Evolutionary conservation across 2,329 filamentous ascomycete genomes (phyloP), one percentile per base, ranked within the genome.

Genomic region (Diaporthe caulivora): DNA sequence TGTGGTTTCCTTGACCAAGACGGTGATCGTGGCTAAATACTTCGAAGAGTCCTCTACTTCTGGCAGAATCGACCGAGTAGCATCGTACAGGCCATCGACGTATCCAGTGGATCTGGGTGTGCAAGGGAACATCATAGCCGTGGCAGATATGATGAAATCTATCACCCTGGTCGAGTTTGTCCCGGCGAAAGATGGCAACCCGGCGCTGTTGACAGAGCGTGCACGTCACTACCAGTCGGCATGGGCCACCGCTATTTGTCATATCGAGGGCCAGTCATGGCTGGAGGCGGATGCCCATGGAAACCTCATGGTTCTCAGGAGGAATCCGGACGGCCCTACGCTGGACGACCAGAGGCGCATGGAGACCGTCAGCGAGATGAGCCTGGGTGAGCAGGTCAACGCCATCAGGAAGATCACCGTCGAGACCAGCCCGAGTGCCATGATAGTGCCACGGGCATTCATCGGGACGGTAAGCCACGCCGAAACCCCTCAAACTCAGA

Each of bases 81-180:
- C 94, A 1, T 90, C 91, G 2, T 97, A 95, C 81, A 91, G 95
- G 17, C 93, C 94, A 2, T 91, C 95, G 2, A 97, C 95, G 0
- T 94, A 94, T 42, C 95, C 97, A 0, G 90, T 97, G 21, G 94
- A 96, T 77, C 82, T 98, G 9, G 91, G 92, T 13, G 89, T 98
- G 18, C 90, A 91, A 1, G 93, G 89, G 1, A 92, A 92, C 77
- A 87, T 90, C 31, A 95, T 99, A 75, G 94, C 94, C 0, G 92
- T 98, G 13, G 94, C 93, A 0, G 97, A 99, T 80, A 85, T 99
- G 58, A 98, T 98, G 94, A 98, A 98, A 84, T 97, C 94, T 1
- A 87, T 97, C 31, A 92, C 93, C 1, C 85, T 98, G 8, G 86
- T 98, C 11, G 88, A 97, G 79, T 97, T 93, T 79, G 85, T 87